Evolutionary conservation across 2,329 filamentous ascomycete species (phyloP), one percentile per base, ranked within the genome.

Genomic region (Alternaria sp.): DNA sequence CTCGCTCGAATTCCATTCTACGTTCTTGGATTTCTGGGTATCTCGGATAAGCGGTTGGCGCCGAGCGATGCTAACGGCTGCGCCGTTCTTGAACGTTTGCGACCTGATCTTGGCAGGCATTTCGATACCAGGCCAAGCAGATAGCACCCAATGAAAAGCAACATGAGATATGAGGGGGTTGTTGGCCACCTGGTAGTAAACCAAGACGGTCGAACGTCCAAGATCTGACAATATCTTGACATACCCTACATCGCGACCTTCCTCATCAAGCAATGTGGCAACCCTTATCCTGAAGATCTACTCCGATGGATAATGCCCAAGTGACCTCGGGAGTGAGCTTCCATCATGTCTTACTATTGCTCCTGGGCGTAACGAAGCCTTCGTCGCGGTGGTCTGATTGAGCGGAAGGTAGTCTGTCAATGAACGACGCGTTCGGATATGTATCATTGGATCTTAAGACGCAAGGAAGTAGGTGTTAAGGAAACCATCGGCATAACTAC

Each of bases 31-130:
- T 51, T 18, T 12, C 14, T 43, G 26, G 44, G 28, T 58, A 46
- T 56, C 47, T 49, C 57, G 64, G 23, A 55, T 44, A 26, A 23
- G 18, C 23, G 28, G 47, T 71, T 71, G 70, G 70, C 64, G 66
- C 70, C 66, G 63, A 72, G 68, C 46, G 47, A 55, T 61, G 61
- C 47, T 61, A 63, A 44, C 45, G 53, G 20, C 44, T 57, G 51
- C 45, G 41, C 41, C 28, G 18, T 45, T 56, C 47, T 62, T 51
- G 54, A 44, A 25, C 37, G 18, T 37, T 56, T 26, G 44, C 30
- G 26, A 43, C 46, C 30, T 53, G 30, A 30, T 45, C 46, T 62
- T 58, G 56, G 63, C 65, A 57, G 56, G 53, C 26, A 46, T 33
- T 37, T 51, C 49, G 43, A 21, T 60, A 59, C 26, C 37, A 45